Percentiles rank a stretch among this genome's conserved stretches.
These are phyloP conservation scores for Hymenoscyphus infarciens DNA, from an alignment of 2,329 filamentous ascomycete species.

Conservation along the genomic window DNA sequence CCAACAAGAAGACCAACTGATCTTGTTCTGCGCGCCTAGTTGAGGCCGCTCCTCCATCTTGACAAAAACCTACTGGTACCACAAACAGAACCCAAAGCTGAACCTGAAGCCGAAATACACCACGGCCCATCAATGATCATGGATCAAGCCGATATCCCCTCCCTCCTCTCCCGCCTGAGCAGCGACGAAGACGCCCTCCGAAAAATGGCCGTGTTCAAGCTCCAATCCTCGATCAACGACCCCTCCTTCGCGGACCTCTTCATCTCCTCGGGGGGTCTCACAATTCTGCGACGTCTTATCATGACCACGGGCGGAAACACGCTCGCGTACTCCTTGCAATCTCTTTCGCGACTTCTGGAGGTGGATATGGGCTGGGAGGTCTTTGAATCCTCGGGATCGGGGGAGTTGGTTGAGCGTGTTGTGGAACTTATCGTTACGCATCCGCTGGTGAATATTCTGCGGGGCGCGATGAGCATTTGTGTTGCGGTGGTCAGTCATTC, in stretches of 20 bases:
- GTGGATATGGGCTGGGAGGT: constrained; percentile 98
- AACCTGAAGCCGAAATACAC: neutral
- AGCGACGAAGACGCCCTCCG: constrained; percentile 83
- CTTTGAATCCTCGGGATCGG: constrained; percentile 59
- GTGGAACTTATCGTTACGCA: constrained; percentile 93
- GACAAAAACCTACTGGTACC: neutral
- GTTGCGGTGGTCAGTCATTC: constrained; percentile 90
- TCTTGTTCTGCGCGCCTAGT: neutral
- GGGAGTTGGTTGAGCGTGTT: constrained; percentile 69
- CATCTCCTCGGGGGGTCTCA: constrained; percentile 81
- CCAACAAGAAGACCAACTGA: neutral
- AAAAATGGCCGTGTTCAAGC: constrained; percentile 98
- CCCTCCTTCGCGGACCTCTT: constrained; percentile 96
- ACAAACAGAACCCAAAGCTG: neutral
- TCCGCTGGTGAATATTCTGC: constrained; percentile 93
- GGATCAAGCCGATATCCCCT: constrained; percentile 66
- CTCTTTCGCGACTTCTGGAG: constrained; percentile 81
- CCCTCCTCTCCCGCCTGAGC: constrained; percentile 59
- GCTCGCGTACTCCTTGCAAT: constrained; percentile 89
- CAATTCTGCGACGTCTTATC: constrained; percentile 76
- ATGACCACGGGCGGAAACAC: constrained; percentile 88
- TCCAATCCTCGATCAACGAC: constrained; percentile 92
- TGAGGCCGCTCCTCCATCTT: neutral
- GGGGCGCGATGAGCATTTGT: constrained; percentile 94
- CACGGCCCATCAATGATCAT: constrained; percentile 37